These are phyloP conservation scores for Bassia scoparia DNA, from an alignment of 148 eudicot genomes.

Conservation along the genomic window DNA sequence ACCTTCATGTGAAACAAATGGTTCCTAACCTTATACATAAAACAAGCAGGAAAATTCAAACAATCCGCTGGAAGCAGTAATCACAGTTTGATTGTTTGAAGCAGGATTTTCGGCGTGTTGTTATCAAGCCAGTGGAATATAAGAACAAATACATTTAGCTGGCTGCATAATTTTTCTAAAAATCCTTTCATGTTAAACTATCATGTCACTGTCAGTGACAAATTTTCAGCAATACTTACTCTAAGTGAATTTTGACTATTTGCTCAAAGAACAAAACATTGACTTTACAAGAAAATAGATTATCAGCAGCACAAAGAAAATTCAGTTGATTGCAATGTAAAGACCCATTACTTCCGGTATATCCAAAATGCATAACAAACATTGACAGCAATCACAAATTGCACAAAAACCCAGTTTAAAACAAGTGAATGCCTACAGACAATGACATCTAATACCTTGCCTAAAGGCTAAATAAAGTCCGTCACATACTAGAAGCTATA, in stretches of 20 bases:
- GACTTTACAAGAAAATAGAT: background rate
- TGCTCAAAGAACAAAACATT: no score
- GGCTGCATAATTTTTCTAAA: background rate
- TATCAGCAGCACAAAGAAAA: background rate
- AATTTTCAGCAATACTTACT: background rate
- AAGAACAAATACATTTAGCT: conserved; percentile 15
- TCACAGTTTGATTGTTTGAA: conserved; percentile 86
- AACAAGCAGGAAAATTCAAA: conserved; percentile 4
- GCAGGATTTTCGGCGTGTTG: conserved; percentile 80
- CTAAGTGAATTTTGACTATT: background rate
- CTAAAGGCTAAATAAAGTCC: no score
- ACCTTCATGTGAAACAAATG: conserved; percentile 92
- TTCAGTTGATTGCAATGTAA: background rate
- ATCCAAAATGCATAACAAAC: background rate
- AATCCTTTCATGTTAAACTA: background rate
- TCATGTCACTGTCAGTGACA: background rate
- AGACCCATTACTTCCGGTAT: no score
- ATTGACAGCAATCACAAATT: background rate
- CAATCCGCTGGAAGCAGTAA: background rate
- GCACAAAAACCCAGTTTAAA: background rate
- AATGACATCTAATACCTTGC: no score
- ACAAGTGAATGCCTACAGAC: no score
- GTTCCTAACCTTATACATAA: conserved; percentile 62
- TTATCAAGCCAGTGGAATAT: conserved; percentile 69
- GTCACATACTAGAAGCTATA: no score